Percentiles rank a stretch among this genome's conserved stretches.
phyloP scores from a whole-genome alignment of 176 grass and related monocot species.

The Paspalum vaginatum region DNA sequence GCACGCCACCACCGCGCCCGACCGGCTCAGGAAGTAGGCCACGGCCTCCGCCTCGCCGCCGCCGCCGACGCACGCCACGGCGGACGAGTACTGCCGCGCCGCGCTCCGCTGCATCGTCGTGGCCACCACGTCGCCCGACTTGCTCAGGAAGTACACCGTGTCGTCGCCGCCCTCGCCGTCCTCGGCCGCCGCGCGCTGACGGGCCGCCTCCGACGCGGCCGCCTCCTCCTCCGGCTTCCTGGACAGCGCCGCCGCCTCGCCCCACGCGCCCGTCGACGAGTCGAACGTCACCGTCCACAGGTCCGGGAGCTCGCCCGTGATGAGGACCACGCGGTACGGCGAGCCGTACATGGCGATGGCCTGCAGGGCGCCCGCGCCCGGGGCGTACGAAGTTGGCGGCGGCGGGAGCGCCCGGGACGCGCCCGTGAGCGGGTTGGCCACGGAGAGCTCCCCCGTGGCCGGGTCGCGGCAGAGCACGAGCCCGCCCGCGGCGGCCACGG shows the following conservation, averaged over 20 bases:
- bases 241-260: conserved; percentile 41
- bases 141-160: conserved; percentile 78
- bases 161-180: conserved; percentile 44
- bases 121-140: conserved; percentile 76
- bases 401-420: conserved; percentile 57
- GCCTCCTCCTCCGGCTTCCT: conserved; percentile 34
- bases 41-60: conserved; percentile 49
- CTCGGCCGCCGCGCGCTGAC: neutral
- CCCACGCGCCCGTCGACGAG: conserved; percentile 57
- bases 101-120: conserved; percentile 73
- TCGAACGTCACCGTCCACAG: conserved; percentile 60
- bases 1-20: conserved; percentile 67
- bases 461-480: conserved; percentile 63
- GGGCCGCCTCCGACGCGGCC: conserved; percentile 10
- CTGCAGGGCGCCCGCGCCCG: conserved; percentile 33
- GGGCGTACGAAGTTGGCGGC: neutral
- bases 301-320: conserved; percentile 60
- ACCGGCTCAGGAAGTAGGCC: conserved; percentile 69
- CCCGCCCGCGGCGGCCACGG: conserved; percentile 69
- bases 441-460: conserved; percentile 45
- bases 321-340: conserved; percentile 58
- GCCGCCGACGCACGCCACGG: conserved; percentile 37
- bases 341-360: conserved; percentile 70
- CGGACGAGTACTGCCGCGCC: conserved; percentile 67
- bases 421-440: conserved; percentile 81